Conservation (phyloP, 1,284 basidiomycete species). For the Rhodofomes roseus region DNA sequence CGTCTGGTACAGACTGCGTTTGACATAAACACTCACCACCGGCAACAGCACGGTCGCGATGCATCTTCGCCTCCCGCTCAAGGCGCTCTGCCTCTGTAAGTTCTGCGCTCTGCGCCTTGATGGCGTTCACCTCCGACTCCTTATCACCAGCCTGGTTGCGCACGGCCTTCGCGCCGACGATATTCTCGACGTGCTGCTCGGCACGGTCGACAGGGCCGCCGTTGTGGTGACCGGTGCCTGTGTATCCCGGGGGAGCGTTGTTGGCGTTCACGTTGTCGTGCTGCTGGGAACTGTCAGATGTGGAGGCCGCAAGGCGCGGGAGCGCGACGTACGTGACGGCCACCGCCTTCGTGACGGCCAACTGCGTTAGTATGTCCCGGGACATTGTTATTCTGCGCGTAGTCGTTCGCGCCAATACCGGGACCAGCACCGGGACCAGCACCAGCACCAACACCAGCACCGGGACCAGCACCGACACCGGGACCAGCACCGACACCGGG, state of each 20-base stretch:
- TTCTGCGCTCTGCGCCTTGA: constrained; percentile 45
- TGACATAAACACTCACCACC: constrained; percentile 33
- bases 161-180: constrained; percentile 44
- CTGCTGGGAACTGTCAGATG: neutral
- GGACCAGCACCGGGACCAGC: neutral
- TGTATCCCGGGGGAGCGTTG: neutral
- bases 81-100: constrained; percentile 52
- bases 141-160: constrained; percentile 51
- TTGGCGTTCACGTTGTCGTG: neutral
- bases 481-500: neutral
- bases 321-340: neutral
- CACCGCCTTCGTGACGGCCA: neutral
- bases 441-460: neutral
- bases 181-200: constrained; percentile 43
- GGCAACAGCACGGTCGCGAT: constrained; percentile 49
- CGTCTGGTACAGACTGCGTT: neutral
- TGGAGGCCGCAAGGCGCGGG: neutral
- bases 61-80: constrained; percentile 44
- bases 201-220: constrained; percentile 16
- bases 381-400: neutral
- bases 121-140: constrained; percentile 47
- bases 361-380: neutral
- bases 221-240: neutral
- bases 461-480: neutral
- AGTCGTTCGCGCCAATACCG: neutral